A percentile compares a stretch with the other conserved stretches of the same genome.
Evolutionary conservation across 768 basidiomycete genomes (phyloP).

Genomic region (Russula sp.): DNA sequence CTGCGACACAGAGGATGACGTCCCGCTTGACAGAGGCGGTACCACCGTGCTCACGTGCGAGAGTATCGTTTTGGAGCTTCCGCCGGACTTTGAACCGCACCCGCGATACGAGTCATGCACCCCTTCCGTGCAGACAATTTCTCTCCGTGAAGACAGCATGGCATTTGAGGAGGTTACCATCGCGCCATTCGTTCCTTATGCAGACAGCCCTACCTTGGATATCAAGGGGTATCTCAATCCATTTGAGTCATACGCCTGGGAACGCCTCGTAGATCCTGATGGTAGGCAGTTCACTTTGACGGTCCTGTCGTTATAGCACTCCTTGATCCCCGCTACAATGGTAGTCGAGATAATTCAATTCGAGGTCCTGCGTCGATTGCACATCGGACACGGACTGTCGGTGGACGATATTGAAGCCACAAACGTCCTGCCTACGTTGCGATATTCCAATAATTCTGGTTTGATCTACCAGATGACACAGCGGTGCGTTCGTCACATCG

Average conservation of each 20-base stretch:
- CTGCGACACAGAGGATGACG: constrained; percentile 10
- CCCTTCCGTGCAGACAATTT: constrained; percentile 40
- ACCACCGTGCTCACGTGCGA: constrained; percentile 1
- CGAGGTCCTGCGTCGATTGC: constrained; percentile 41
- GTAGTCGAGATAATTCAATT: constrained; percentile 42
- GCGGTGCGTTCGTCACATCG: constrained; percentile 26
- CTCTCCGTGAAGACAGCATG: constrained; percentile 19
- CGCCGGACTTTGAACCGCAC: constrained; percentile 21
- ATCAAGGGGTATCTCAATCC: constrained; percentile 32
- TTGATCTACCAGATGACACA: constrained; percentile 21
- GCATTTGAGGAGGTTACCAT: constrained; percentile 39
- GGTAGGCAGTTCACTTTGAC: constrained; percentile 28
- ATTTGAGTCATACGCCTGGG: constrained; percentile 48
- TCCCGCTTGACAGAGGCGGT: neutral
- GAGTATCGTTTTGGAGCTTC: neutral
- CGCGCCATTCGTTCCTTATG: constrained; percentile 55
- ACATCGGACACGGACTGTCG: constrained; percentile 32
- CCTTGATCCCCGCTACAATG: constrained; percentile 21
- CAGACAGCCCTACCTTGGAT: constrained; percentile 52
- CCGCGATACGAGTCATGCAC: constrained; percentile 52
- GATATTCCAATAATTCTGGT: neutral
- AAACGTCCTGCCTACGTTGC: constrained; percentile 35
- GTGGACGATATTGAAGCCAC: constrained; percentile 43
- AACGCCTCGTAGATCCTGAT: constrained; percentile 34
- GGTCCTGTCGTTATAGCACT: neutral